Base-by-base conservation (phyloP, 345 rosid genomes). In the Acer saccharum region DNA sequence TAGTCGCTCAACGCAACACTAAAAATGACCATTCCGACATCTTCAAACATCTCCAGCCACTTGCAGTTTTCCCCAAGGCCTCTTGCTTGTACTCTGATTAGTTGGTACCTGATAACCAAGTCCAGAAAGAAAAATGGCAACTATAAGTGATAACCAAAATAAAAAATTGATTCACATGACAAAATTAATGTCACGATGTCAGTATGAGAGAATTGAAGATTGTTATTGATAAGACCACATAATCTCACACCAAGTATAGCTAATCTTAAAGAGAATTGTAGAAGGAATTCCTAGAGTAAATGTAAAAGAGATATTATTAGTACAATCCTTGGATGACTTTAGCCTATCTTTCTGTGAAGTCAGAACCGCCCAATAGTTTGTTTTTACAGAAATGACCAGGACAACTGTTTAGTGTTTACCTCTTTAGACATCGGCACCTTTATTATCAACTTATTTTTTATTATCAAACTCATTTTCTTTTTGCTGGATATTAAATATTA, bases 1-100 rank as follows among this genome's bases (percentile, higher is more conserved):
- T 94, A 97, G 85, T 94, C 97, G 35, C 88, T 92, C 89, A 97
- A 81, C 18, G 93, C 16, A 46, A 94, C 94, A 72, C 95, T 91
- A 73, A 97, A 97, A 57, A 91, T 86, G 82, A 94, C 92, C 85
- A 97, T 88, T 55, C 99, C 98, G 32, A 94, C 87, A 71, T 97
- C 99, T 87, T 97, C 99, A 67, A 97, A 97, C 98, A 94, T 94
- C 82, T 96, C 98, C 18, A 96, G 89, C 98, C 98, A 96, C 77
- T 93, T 92, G 86, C 97, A 96, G 85, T 91, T 94, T 81, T 91
- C 99, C 10, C 97, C 97, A 3, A 92, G 89, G 75, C 99, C 98
- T 78, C 94, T 86, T 0, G 98, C 88, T 10, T 89, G 95, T 43
- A 94, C 89, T 80, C 99, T 88, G 35, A 96, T 93, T 78, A 96